Evolutionary conservation across 108 stramenopile species (phyloP), one percentile per base, ranked within the genome.

Genomic region (Skeletonema tropicum): DNA sequence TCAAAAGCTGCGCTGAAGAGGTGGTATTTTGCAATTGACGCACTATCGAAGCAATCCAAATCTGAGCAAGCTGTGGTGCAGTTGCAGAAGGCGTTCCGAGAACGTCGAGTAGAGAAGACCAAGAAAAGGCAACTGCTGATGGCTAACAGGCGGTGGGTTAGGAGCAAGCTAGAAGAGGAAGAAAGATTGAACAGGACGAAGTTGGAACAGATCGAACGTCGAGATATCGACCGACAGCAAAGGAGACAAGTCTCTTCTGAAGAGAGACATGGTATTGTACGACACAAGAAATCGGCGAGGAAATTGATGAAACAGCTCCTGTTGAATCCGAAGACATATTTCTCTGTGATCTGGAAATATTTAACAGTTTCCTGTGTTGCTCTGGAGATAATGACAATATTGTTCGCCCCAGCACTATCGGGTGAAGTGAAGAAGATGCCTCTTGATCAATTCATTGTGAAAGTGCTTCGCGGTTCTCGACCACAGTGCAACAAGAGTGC

Each of bases 291-390:
- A 32, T 36, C 64, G 46, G 68, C 74, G 14, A 61, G 82, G 64
- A 60, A 79, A 39, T 75, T 79, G 52, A 79, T 74, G 35, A 84
- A 79, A 29, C 33, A 87, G 23, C 36, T 85, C 0, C 57, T 93
- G 58, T 38, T 94, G 38, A 78, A 86, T 41, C 94, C 94, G 11
- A 94, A 91, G 60, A 89, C 89, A 3, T 59, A 70, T n/a, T 91
- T 94, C 82, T 69, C 91, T 7, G 83, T 91, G 17, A 15, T 55
- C 31, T 94, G 94, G 94, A 91, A 88, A 57, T 63, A 70, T 33
- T 12, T 90, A 1, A 80, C 90, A 63, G 71, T 90, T 15, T 36
- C 71, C 25, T 88, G 89, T 46, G 83, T 91, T 15, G 33, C 81
- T 15, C 32, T 87, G 26, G 93, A 94, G 57, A 73, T 92, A 57